Base-by-base conservation (phyloP, 1,284 basidiomycete genomes). In the Megacollybia platyphylla region DNA sequence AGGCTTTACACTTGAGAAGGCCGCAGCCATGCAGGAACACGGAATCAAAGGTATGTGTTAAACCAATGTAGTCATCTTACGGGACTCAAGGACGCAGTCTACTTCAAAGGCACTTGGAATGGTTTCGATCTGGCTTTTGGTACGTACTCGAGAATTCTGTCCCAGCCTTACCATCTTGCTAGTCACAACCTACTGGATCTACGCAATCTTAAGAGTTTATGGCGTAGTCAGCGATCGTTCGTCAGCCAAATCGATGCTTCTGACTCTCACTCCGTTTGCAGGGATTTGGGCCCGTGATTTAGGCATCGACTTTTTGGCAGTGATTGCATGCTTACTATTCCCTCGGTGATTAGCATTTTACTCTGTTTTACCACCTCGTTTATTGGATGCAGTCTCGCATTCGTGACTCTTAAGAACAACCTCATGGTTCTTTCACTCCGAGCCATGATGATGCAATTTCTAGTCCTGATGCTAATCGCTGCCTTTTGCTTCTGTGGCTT, bases 1-100 rank as follows among this genome's bases (percentile, higher is more conserved):
- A 30, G 88, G 91, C 0, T 96, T 96, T 58, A 79, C 86, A 0
- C 66, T 97, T 4, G 92, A 97, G 58, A 94, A 93, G 57, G 65
- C 92, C 9, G 92, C 92, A 7, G 83, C 90, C 2, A 87, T 94
- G 76, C 87, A 94, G 56, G 92, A 96, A 57, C 91, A 92, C 55
- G 91, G 92, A 1, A 75, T 94, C 42, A 79, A 75, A 72, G 82
- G 86, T 76, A 49, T 5, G 54, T 31, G 24, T 42, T 28, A 5
- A 3, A 41, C 44, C 7, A 28, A 44, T 9, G 24, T 9, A 5
- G 37, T 46, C 46, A 46, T 28, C 32, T 32, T 34, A 29, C 5
- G 20, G 20, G 5, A 24, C 20, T 24, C 20, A 24, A 24, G 20
- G 3, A 24, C 24, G 27, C 37, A 85, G 83, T 87, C 8, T 87